Evolutionary conservation across 2,329 filamentous ascomycete genomes (phyloP).

Genomic region (Neurospora crassa): DNA sequence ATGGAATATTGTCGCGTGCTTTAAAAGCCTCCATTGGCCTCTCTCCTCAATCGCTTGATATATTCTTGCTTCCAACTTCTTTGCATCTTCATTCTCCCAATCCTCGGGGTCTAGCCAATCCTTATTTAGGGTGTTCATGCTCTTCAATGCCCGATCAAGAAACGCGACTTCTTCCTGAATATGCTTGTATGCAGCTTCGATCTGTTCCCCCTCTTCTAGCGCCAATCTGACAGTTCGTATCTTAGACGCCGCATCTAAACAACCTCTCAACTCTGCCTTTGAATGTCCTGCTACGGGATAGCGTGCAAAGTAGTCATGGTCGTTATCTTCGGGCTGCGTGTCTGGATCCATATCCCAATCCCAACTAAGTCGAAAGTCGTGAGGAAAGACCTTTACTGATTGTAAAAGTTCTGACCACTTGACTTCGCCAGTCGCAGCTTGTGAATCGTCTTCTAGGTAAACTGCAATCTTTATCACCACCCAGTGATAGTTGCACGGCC

Average conservation of each 20-base stretch:
- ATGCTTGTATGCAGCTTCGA: background rate
- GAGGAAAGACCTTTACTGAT: no score
- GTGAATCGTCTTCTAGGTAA: no score
- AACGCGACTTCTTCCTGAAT: background rate
- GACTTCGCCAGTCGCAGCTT: no score
- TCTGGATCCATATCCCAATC: no score
- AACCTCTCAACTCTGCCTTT: background rate
- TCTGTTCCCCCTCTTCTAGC: background rate
- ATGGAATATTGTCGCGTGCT: background rate
- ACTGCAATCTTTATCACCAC: no score
- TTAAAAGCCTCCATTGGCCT: background rate
- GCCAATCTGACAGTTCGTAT: background rate
- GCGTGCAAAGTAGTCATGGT: background rate
- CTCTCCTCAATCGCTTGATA: background rate
- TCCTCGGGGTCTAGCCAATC: background rate
- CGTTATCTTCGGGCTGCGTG: no score
- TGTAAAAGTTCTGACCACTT: no score
- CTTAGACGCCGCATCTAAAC: background rate
- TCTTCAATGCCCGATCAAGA: background rate
- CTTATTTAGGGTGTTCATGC: background rate
- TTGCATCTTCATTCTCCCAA: background rate
- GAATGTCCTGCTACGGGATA: background rate
- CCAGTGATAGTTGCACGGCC: background rate
- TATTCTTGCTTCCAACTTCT: background rate
- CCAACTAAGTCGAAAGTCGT: no score